Conservation (phyloP, 1,139 yeast species). For the Debaryomyces sp. region DNA sequence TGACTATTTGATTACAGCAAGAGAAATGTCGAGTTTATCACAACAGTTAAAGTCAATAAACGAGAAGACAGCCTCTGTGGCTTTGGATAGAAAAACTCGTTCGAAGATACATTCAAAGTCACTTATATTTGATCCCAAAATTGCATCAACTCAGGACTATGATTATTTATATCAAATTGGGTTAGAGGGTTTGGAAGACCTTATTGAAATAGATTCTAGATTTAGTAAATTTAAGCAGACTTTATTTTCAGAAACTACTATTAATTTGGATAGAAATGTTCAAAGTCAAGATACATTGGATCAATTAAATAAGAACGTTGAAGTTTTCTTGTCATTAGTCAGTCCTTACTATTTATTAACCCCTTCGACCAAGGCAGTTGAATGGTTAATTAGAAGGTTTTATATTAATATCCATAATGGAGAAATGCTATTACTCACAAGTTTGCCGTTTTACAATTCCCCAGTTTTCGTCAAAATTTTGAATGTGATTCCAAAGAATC, state of each 20-base stretch:
- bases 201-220: slow-evolving; percentile 70
- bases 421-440: slow-evolving; percentile 68
- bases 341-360: slow-evolving; percentile 75
- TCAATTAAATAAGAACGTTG: slow-evolving; percentile 73
- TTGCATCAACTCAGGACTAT: slow-evolving; percentile 91
- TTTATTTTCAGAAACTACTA: slow-evolving; percentile 79
- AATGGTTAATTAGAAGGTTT: slow-evolving; percentile 94
- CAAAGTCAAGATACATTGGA: slow-evolving; percentile 75
- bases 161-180: slow-evolving; percentile 78
- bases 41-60: slow-evolving; percentile 79
- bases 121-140: slow-evolving; percentile 79
- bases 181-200: slow-evolving; percentile 73
- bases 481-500: slow-evolving; percentile 62
- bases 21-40: slow-evolving; percentile 61
- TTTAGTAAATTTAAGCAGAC: slow-evolving; percentile 70
- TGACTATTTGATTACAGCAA: neutral
- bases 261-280: slow-evolving; percentile 76
- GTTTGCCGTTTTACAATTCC: slow-evolving; percentile 75
- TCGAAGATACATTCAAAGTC: slow-evolving; percentile 89
- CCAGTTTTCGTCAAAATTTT: slow-evolving; percentile 76
- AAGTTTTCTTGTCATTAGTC: slow-evolving; percentile 71
- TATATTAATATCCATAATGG: slow-evolving; percentile 81
- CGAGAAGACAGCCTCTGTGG: slow-evolving; percentile 67
- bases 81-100: slow-evolving; percentile 83
- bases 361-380: slow-evolving; percentile 82